A percentile compares a stretch with the other conserved stretches of the same genome.
Conservation (phyloP, 2,329 filamentous ascomycete genomes). For the Fusarium sp. region DNA sequence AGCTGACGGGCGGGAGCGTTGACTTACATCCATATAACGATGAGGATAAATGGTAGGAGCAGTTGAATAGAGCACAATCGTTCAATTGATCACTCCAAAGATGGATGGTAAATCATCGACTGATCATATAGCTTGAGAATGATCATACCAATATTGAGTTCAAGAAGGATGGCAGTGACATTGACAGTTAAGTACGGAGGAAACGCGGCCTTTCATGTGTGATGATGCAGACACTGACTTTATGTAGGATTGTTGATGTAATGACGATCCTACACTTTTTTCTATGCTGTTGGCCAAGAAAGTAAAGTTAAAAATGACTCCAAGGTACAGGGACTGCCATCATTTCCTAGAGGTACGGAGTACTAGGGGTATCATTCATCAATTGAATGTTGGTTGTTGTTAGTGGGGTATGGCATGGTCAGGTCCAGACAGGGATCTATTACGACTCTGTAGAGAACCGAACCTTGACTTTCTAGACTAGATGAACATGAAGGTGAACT, state of each 20-base stretch:
- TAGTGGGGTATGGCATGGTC: conserved; percentile 1
- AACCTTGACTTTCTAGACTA: not conserved
- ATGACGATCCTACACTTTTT: not conserved
- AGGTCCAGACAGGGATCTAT: not conserved
- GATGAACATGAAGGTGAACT: not conserved
- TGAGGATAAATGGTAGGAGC: not conserved
- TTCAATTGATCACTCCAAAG: not conserved
- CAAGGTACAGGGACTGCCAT: not conserved
- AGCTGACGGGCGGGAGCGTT: not conserved
- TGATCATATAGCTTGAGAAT: not conserved
- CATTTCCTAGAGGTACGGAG: not conserved
- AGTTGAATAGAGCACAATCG: not conserved
- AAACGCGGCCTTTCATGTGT: conserved; percentile 32
- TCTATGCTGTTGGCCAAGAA: conserved; percentile 1
- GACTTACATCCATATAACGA: not conserved
- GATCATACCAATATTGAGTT: conserved; percentile 7
- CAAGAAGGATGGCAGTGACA: not conserved
- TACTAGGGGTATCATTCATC: not conserved
- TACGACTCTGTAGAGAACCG: not conserved
- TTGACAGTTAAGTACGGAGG: not conserved
- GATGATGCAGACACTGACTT: conserved; percentile 24
- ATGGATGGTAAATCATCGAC: not conserved
- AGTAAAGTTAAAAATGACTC: not conserved
- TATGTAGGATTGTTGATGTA: conserved; percentile 12
- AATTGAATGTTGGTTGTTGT: conserved; percentile 1